Percentiles rank a stretch among this genome's conserved stretches.
Conservation (phyloP, 805 yeast genomes). For the Spathaspora passalidarum region DNA sequence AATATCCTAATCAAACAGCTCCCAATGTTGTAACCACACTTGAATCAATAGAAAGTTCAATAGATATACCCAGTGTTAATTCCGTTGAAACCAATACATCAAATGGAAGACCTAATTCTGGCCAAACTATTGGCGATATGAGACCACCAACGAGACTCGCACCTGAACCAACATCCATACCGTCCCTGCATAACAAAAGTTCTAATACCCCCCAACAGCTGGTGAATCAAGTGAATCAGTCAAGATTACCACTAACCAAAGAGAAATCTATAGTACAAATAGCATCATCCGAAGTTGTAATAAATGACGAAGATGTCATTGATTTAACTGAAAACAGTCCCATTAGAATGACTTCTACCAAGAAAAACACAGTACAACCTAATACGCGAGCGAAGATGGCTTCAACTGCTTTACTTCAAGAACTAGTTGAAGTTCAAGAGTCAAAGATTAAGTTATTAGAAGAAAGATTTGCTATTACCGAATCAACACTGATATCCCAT, state of each 20-base stretch:
- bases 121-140: too few species aligned
- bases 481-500: constrained; percentile 35
- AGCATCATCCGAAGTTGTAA: neutral
- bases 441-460: constrained; percentile 24
- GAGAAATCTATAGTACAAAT: neutral
- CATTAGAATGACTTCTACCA: neutral
- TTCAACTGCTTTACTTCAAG: neutral
- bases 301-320: neutral
- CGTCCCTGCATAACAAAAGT: neutral
- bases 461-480: constrained; percentile 29
- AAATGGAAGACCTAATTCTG: too few species aligned
- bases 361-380: neutral
- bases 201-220: neutral
- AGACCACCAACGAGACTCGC: too few species aligned
- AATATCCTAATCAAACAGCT: neutral
- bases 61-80: neutral
- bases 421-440: constrained; percentile 13
- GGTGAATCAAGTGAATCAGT: neutral
- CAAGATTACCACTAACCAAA: neutral
- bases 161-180: neutral
- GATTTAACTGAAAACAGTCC: neutral
- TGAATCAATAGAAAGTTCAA: neutral
- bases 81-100: neutral
- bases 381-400: neutral
- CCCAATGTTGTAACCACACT: neutral